Base-by-base conservation (phyloP, 192 early-diverging fungal species). In the Thamnidium elegans region DNA sequence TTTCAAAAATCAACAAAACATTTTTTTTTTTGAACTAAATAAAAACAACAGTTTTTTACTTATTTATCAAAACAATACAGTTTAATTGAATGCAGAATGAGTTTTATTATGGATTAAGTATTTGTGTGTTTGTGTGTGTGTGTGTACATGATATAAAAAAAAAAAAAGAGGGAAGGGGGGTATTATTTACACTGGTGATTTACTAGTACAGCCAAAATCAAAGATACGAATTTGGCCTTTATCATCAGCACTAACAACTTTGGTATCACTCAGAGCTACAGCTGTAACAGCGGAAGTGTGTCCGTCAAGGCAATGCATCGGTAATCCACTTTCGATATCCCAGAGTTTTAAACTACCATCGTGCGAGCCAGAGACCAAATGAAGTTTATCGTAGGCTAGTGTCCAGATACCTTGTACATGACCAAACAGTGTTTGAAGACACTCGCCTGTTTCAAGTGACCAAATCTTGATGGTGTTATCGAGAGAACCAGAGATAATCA, bases 391-490 rank as follows among this genome's bases (percentile, higher is more conserved):
- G 71, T 90, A 87, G 0, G 88, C 85, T n/a, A 94, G 71, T 2
- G 88, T 79, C 88, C 89, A 89, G 9, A 94, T 84, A 39, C 91
- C 92, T 56, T 94, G 90, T 7, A 83, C 75, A 59, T 94, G 90
- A 6, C 90, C 92, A 80, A 90, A 91, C 17, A 96, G 66, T 1
- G 89, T 90, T 52, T 81, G 80, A 9, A 94, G 71, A 34, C 85
- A 90, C 61, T 87, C 72, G 9, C 93, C 95, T 1, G 88, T 86
- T 48, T 87, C 84, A 15, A 92, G 78, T 58, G 93, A 89, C 95
- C 95, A 99, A n/a, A 99, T 81, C 53, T 91, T 92, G 56, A 99
- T 81, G 0, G 85, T 93, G 48, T 88, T 86, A 63, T 98, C 97
- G 7, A 92, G 75, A 13, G 87, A 88, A 8, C 92, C 92, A 7